These are phyloP conservation scores for Xylaria curta DNA, from an alignment of 495 filamentous ascomycete genomes.

Conservation along the genomic window DNA sequence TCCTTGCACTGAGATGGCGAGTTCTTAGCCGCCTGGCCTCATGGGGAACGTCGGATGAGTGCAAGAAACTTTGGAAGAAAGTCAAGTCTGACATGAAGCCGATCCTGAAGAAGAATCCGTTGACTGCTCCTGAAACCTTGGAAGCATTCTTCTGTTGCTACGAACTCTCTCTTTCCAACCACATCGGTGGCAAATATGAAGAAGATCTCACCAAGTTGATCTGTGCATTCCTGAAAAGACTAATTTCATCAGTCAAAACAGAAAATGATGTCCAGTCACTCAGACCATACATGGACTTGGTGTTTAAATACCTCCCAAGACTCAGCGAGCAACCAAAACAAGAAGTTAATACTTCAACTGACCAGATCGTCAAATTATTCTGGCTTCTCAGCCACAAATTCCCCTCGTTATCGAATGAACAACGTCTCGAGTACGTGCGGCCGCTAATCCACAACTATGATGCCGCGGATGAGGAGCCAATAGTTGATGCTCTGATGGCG, in stretches of 20 bases:
- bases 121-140: constrained; percentile 40
- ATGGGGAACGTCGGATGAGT: constrained; percentile 44
- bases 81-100: constrained; percentile 43
- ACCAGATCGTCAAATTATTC: constrained; percentile 35
- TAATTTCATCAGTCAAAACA: constrained; percentile 30
- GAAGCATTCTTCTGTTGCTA: constrained; percentile 52
- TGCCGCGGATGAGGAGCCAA: constrained; percentile 37
- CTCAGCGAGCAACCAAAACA: constrained; percentile 32
- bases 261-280: constrained; percentile 23
- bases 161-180: constrained; percentile 45
- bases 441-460: constrained; percentile 35
- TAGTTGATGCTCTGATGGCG: constrained; percentile 37
- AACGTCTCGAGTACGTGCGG: constrained; percentile 22
- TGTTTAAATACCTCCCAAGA: constrained; percentile 36
- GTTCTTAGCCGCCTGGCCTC: constrained; percentile 44
- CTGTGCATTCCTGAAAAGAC: constrained; percentile 43
- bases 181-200: constrained; percentile 44
- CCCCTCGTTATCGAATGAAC: constrained; percentile 5
- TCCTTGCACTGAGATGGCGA: constrained; percentile 46
- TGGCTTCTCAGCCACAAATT: constrained; percentile 30
- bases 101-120: constrained; percentile 40
- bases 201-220: constrained; percentile 41
- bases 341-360: constrained; percentile 26
- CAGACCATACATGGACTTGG: constrained; percentile 32
- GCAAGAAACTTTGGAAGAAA: constrained; percentile 43